A percentile compares a stretch with the other conserved stretches of the same genome.
phyloP scores from a whole-genome alignment of 2,329 filamentous ascomycete genomes.

The Coniochaeta sp. region DNA sequence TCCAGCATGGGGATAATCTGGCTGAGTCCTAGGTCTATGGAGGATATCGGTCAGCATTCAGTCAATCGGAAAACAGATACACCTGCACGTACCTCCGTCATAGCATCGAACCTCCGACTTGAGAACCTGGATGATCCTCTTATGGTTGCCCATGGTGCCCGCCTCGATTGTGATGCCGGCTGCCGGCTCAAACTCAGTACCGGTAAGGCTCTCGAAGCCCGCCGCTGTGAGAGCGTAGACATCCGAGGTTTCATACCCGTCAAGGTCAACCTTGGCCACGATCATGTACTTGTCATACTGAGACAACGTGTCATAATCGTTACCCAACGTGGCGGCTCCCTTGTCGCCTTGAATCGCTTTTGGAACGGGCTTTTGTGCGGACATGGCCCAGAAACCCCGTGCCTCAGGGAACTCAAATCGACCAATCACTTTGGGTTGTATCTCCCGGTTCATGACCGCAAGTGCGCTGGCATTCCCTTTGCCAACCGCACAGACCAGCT shows the following conservation, averaged over 20 bases:
- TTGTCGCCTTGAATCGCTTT: constrained; percentile 49
- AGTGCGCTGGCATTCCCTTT: constrained; percentile 61
- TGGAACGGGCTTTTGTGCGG: constrained; percentile 58
- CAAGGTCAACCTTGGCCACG: constrained; percentile 63
- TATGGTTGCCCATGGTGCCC: constrained; percentile 72
- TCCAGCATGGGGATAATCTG: constrained; percentile 93
- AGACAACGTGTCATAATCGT: constrained; percentile 51
- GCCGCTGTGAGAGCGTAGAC: constrained; percentile 70
- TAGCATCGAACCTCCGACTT: constrained; percentile 85
- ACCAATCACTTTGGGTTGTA: constrained; percentile 66
- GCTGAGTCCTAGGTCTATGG: constrained; percentile 69
- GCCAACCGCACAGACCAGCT: constrained; percentile 55
- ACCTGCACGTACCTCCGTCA: constrained; percentile 61
- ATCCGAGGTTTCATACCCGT: constrained; percentile 68
- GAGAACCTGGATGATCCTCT: constrained; percentile 79
- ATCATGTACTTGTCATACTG: constrained; percentile 78
- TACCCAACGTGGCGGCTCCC: constrained; percentile 39
- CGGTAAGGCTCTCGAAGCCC: constrained; percentile 67
- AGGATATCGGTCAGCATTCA: constrained; percentile 14
- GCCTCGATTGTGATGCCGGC: constrained; percentile 83
- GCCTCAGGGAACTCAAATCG: constrained; percentile 67
- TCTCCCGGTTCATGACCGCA: constrained; percentile 68
- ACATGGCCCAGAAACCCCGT: constrained; percentile 74
- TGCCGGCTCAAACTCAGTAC: constrained; percentile 86
- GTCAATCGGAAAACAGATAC: constrained; percentile 7